A percentile compares a stretch with the other conserved stretches of the same genome.
phyloP scores from a whole-genome alignment of 1,284 basidiomycete genomes.

The Puccinia triticina region DNA sequence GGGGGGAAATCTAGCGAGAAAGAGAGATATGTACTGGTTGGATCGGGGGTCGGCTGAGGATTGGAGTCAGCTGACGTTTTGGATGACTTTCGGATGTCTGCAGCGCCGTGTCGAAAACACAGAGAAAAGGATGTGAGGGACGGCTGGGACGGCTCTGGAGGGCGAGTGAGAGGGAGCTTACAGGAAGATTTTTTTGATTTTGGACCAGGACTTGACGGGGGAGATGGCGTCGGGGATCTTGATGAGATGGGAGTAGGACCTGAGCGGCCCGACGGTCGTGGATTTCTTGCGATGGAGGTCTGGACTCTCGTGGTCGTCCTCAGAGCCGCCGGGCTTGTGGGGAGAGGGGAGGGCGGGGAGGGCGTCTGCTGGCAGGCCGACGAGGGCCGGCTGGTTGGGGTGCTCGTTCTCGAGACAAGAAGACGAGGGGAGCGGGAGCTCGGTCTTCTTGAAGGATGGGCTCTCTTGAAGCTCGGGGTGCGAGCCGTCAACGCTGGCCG shows the following conservation, averaged over 20 bases:
- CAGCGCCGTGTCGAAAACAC: not conserved
- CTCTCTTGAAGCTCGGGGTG: conserved; percentile 9
- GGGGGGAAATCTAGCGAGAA: no score
- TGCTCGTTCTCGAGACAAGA: not conserved
- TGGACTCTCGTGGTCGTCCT: not conserved
- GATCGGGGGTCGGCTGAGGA: no score
- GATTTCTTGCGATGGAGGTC: not conserved
- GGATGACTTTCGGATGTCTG: conserved; percentile 12
- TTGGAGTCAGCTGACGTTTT: not conserved
- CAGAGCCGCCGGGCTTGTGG: no score
- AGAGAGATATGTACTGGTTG: no score
- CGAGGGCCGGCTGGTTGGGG: not conserved
- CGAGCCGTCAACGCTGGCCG: not conserved
- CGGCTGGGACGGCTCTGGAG: not conserved
- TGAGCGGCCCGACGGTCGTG: not conserved
- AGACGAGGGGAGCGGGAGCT: not conserved
- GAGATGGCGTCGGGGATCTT: conserved; percentile 18
- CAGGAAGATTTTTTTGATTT: conserved; percentile 33
- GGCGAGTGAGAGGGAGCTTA: not conserved
- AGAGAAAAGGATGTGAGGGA: not conserved
- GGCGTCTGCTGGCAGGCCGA: not conserved
- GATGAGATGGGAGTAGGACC: not conserved
- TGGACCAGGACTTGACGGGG: conserved; percentile 16
- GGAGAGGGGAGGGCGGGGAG: not conserved
- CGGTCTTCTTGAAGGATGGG: not conserved